These are phyloP conservation scores for Fusarium fujikuroi DNA, from an alignment of 2,329 filamentous ascomycete genomes.

Conservation along the genomic window DNA sequence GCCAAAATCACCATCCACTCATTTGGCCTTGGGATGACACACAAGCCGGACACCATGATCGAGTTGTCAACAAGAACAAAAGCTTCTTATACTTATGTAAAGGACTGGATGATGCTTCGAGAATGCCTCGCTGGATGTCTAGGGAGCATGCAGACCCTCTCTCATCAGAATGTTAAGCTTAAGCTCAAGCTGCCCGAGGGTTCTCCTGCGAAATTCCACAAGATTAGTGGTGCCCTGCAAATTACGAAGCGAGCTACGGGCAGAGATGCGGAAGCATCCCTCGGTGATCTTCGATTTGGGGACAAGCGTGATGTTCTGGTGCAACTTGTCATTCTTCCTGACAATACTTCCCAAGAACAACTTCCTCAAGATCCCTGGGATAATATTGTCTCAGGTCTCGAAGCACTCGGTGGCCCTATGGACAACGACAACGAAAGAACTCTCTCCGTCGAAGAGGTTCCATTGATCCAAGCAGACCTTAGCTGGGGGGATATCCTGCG, in stretches of 20 bases:
- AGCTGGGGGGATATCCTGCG: slow-evolving; percentile 93
- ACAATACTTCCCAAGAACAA: slow-evolving; percentile 83
- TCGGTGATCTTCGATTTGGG: slow-evolving; percentile 93
- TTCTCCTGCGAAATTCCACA: slow-evolving; percentile 97
- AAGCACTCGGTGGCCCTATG: slow-evolving; percentile 87
- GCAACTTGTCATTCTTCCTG: slow-evolving; percentile 90
- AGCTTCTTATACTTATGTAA: slow-evolving; percentile 97
- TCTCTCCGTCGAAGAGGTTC: slow-evolving; percentile 91
- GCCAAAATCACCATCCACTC: slow-evolving; percentile 98
- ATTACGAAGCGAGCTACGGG: slow-evolving; percentile 97
- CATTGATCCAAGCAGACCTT: slow-evolving; percentile 93
- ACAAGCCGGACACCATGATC: slow-evolving; percentile 99
- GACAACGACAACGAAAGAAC: slow-evolving; percentile 87
- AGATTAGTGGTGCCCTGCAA: slow-evolving; percentile 95
- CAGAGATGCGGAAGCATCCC: slow-evolving; percentile 88
- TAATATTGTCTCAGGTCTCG: slow-evolving; percentile 92
- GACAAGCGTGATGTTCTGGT: slow-evolving; percentile 95
- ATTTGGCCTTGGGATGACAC: slow-evolving; percentile 94
- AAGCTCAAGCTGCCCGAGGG: slow-evolving; percentile 95
- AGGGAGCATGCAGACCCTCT: slow-evolving; percentile 89
- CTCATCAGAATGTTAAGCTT: slow-evolving; percentile 98
- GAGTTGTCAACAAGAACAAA: slow-evolving; percentile 95
- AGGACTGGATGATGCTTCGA: slow-evolving; percentile 99
- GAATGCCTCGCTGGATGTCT: slow-evolving; percentile 95
- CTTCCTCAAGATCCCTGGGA: slow-evolving; percentile 96